Evolutionary conservation across 306 rosid species (phyloP), one percentile per base, ranked within the genome.

Genomic region (Lupinus albus): DNA sequence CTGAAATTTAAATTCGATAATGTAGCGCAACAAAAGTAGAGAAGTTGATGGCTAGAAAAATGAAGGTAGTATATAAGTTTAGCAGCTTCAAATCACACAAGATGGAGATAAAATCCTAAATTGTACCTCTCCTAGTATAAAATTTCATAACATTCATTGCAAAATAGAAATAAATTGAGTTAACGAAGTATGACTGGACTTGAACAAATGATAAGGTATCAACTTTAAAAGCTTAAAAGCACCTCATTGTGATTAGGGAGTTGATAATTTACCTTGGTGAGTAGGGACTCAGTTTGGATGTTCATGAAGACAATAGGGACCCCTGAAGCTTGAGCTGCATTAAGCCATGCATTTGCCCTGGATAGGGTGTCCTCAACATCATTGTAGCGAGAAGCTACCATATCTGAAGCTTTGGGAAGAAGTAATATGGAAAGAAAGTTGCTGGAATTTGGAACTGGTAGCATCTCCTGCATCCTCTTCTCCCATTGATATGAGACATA

Each of bases 341-440:
- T 81, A 30, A 93, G 95, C 98, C 98, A 93, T 2, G 91, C 88
- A 68, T 93, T 83, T 38, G 98, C 97, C 69, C 98, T 77, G 50
- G 98, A 94, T 45, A 89, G 85, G 8, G 97, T 87, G 70, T 93
- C 97, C 62, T 93, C 98, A 47, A 93, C 77, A 21, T 89, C 98
- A 9, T 93, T 89, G 82, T 87, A 93, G 68, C 88, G 88, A 68
- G 91, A 84, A 64, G 89, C 89, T 16, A 71, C 67, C 14, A 74
- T 76, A 78, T 93, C 95, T 7, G 97, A 86, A 72, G 88, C 94
- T 83, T 86, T 89, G 0, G 98, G 98, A 63, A 93, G 96, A 45
- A 93, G 72, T 39, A 93, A 79, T 2, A 93, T 66, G 8, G 98
- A 89, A 32, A 89, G 80, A 57, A 89, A 89, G 70, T 81, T 72